These are phyloP conservation scores for Fusarium marasasianum DNA, from an alignment of 2,329 filamentous ascomycete species.

Conservation along the genomic window DNA sequence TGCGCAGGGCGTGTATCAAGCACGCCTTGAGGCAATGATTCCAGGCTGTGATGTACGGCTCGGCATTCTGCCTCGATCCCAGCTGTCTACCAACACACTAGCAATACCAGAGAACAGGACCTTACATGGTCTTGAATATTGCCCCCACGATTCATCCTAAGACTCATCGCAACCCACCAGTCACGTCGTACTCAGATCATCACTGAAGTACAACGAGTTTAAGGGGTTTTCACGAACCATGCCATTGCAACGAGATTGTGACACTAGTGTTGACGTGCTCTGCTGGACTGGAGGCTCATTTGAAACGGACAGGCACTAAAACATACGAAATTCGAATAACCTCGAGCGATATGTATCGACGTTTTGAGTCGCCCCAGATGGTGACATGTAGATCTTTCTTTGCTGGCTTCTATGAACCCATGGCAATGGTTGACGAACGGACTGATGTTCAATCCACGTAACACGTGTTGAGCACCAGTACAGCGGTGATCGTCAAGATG, in stretches of 20 bases:
- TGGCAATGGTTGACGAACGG: slow-evolving; percentile 18
- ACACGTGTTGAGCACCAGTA: slow-evolving; percentile 27
- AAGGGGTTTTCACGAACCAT: slow-evolving; percentile 7
- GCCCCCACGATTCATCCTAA: background rate
- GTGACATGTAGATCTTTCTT: slow-evolving; percentile 30
- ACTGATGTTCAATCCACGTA: slow-evolving; percentile 28
- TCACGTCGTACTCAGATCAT: slow-evolving; percentile 8
- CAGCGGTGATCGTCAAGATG: slow-evolving; percentile 31
- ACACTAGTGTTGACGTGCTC: slow-evolving; percentile 8
- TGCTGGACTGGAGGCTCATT: slow-evolving; percentile 15
- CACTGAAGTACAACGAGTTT: background rate
- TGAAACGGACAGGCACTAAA: slow-evolving; percentile 26
- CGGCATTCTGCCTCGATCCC: background rate
- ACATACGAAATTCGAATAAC: slow-evolving; percentile 12
- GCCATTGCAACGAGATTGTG: slow-evolving; percentile 10
- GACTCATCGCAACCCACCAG: slow-evolving; percentile 3
- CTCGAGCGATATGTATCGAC: slow-evolving; percentile 1
- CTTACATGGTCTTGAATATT: background rate
- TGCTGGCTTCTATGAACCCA: slow-evolving; percentile 30
- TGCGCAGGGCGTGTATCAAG: background rate
- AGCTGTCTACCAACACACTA: background rate
- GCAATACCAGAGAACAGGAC: background rate
- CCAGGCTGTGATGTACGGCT: background rate
- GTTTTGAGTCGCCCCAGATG: slow-evolving; percentile 14
- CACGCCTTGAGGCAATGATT: too few species aligned